Conservation (phyloP, 2,329 filamentous ascomycete genomes). For the Ceratocystis cubensis region DNA sequence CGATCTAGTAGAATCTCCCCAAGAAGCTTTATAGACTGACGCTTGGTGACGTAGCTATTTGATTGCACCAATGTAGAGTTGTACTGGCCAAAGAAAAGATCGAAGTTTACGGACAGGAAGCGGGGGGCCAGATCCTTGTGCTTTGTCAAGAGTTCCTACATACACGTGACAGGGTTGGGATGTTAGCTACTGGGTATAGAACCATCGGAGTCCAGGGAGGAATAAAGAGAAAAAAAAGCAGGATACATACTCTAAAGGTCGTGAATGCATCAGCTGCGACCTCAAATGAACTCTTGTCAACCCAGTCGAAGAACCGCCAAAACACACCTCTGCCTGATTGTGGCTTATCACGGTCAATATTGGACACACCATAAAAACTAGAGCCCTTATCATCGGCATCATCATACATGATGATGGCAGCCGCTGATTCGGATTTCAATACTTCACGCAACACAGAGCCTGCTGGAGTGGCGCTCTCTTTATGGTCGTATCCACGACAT, state of each 20-base stretch:
- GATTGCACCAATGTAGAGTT: constrained; percentile 80
- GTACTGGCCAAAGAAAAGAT: constrained; percentile 83
- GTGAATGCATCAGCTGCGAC: constrained; percentile 96
- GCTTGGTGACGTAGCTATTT: constrained; percentile 92
- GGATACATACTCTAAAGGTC: constrained; percentile 65
- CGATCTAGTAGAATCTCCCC: constrained; percentile 90
- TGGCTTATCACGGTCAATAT: constrained; percentile 61
- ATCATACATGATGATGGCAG: constrained; percentile 85
- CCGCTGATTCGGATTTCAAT: constrained; percentile 76
- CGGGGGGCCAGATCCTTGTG: constrained; percentile 85
- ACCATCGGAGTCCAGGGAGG: not conserved
- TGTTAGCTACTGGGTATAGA: not conserved
- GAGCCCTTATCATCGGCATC: constrained; percentile 62
- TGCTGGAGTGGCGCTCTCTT: constrained; percentile 82
- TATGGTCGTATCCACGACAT: constrained; percentile 78
- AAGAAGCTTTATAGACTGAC: constrained; percentile 93
- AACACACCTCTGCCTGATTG: constrained; percentile 78
- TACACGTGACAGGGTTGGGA: constrained; percentile 29
- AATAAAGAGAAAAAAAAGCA: not conserved
- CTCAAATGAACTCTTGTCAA: constrained; percentile 92
- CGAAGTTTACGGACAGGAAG: constrained; percentile 82
- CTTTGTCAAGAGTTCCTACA: constrained; percentile 77
- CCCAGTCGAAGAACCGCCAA: constrained; percentile 96
- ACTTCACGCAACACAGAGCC: constrained; percentile 83
- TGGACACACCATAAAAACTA: constrained; percentile 60